A percentile compares a stretch with the other conserved stretches of the same genome.
Evolutionary conservation across 495 filamentous ascomycete species (phyloP).

Genomic region (Lasiosphaeria miniovina): DNA sequence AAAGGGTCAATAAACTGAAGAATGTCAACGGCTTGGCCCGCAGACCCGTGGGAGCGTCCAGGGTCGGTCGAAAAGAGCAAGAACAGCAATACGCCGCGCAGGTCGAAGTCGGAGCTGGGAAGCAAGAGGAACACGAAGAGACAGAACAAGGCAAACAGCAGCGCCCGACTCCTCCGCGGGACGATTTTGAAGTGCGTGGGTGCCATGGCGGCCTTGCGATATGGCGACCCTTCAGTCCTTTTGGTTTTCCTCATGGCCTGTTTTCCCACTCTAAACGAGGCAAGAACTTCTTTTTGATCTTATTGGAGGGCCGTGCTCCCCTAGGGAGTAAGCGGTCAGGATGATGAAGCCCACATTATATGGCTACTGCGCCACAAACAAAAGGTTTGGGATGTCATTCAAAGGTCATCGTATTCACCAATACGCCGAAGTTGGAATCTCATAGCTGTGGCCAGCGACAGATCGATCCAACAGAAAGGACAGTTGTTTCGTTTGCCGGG

Average conservation of each 20-base stretch:
- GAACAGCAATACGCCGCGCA: slow-evolving; percentile 17
- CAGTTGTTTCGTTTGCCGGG: neutral
- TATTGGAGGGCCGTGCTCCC: too few relatives aligned
- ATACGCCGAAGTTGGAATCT: neutral
- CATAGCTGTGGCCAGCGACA: neutral
- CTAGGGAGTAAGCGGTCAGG: neutral
- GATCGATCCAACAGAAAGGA: neutral
- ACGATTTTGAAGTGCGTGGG: slow-evolving; percentile 31
- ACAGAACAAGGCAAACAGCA: slow-evolving; percentile 29
- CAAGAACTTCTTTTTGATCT: neutral
- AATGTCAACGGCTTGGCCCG: slow-evolving; percentile 27
- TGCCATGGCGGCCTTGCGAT: slow-evolving; percentile 24
- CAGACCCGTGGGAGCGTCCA: slow-evolving; percentile 14
- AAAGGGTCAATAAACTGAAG: slow-evolving; percentile 51
- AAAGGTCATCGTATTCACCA: neutral
- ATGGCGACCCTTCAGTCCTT: slow-evolving; percentile 12
- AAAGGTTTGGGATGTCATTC: neutral
- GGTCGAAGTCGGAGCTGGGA: slow-evolving; percentile 21
- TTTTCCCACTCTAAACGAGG: neutral
- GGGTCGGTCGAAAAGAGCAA: slow-evolving; percentile 27
- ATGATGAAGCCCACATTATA: neutral
- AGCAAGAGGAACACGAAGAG: slow-evolving; percentile 30
- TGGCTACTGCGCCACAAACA: neutral
- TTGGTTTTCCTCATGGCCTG: neutral
- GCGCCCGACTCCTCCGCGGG: slow-evolving; percentile 36